Conservation (phyloP, 2,329 filamentous ascomycete species). For the Hymenoscyphus albidus region DNA sequence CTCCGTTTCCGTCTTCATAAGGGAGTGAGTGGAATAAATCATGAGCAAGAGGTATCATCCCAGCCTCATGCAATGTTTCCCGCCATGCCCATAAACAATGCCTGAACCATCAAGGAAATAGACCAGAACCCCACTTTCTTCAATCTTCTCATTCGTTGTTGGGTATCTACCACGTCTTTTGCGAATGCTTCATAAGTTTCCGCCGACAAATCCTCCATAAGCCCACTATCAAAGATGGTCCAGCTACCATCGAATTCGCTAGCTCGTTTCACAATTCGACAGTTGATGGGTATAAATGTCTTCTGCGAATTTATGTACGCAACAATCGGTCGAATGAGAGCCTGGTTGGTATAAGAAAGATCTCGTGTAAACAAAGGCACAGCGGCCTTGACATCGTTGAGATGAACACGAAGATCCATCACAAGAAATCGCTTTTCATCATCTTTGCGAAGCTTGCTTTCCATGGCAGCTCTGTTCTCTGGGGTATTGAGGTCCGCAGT, state of each 20-base stretch:
- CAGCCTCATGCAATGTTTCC: conserved; percentile 63
- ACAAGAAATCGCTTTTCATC: conserved; percentile 77
- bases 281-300: conserved; percentile 93
- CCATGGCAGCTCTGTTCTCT: conserved; percentile 25
- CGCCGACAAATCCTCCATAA: conserved; percentile 89
- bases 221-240: conserved; percentile 87
- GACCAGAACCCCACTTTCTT: conserved; percentile 98
- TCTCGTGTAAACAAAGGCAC: conserved; percentile 91
- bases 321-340: conserved; percentile 90
- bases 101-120: conserved; percentile 84
- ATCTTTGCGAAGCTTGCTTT: conserved; percentile 30
- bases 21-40: conserved; percentile 15
- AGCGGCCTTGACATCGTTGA: conserved; percentile 90
- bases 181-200: conserved; percentile 96
- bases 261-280: conserved; percentile 84
- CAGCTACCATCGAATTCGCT: conserved; percentile 92
- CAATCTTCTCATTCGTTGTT: conserved; percentile 78
- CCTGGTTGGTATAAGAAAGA: conserved; percentile 93
- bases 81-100: conserved; percentile 90
- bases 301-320: conserved; percentile 96
- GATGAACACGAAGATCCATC: conserved; percentile 90
- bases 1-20: neutral
- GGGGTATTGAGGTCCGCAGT: conserved; percentile 30
- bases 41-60: neutral
- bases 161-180: conserved; percentile 82